Evolutionary conservation across 768 basidiomycete genomes (phyloP).

Genomic region (Rhodotorula toruloides): DNA sequence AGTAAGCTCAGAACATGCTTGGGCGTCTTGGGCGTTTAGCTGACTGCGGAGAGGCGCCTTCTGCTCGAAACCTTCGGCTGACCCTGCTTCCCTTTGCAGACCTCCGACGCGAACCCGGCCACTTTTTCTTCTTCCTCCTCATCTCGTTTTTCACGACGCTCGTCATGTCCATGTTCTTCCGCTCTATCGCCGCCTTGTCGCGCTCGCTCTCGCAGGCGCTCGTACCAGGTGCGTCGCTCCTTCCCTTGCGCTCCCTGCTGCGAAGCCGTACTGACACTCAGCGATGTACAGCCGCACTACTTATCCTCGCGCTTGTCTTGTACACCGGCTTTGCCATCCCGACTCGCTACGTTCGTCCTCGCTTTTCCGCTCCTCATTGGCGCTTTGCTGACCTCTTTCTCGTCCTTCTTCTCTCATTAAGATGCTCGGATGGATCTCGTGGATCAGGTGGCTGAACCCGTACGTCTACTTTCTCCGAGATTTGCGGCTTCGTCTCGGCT

Average conservation of each 20-base stretch:
- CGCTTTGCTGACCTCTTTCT: constrained; percentile 1
- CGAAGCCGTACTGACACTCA: not conserved
- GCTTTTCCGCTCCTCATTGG: constrained; percentile 20
- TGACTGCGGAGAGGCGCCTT: too few relatives aligned
- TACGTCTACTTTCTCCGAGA: not conserved
- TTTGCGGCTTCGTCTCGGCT: too few relatives aligned
- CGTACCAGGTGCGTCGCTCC: not conserved
- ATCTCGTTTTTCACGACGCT: constrained; percentile 47
- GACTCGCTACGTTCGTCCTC: not conserved
- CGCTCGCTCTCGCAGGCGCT: constrained; percentile 24
- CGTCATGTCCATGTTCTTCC: constrained; percentile 49
- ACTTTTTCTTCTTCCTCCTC: constrained; percentile 51
- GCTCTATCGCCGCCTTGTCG: constrained; percentile 36
- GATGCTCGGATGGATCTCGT: not conserved
- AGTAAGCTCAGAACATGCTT: constrained; percentile 45
- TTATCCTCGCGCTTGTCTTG: constrained; percentile 4
- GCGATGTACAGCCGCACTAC: constrained; percentile 23
- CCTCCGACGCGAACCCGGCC: constrained; percentile 47
- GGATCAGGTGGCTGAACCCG: constrained; percentile 5
- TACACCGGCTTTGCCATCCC: constrained; percentile 36
- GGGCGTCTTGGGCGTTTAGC: not conserved
- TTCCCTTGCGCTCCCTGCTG: not conserved
- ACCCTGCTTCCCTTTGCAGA: constrained; percentile 54
- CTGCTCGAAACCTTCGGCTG: too few relatives aligned
- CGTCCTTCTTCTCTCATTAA: not conserved